phyloP scores from a whole-genome alignment of 2,329 filamentous ascomycete genomes.

The Pseudogymnoascus destructans region DNA sequence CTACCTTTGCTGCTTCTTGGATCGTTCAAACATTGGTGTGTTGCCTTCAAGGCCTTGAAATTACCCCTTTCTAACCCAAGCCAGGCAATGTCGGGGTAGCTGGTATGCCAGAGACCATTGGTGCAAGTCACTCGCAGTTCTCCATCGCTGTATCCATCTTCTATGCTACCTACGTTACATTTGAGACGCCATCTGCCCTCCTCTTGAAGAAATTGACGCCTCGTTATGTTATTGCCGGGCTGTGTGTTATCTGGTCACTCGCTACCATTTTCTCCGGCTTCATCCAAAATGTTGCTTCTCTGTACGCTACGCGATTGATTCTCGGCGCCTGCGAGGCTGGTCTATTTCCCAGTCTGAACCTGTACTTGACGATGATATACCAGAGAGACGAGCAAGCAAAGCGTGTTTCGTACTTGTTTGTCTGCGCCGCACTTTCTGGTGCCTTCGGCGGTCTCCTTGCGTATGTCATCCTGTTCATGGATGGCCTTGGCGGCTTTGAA shows the following conservation, averaged over 20 bases:
- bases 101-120: slow-evolving; percentile 16
- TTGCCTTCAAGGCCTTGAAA: neutral
- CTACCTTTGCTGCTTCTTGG: slow-evolving; percentile 40
- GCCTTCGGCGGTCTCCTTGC: slow-evolving; percentile 11
- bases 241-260: slow-evolving; percentile 27
- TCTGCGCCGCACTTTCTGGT: slow-evolving; percentile 15
- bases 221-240: slow-evolving; percentile 28
- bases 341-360: slow-evolving; percentile 30
- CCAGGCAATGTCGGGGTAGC: slow-evolving; percentile 15
- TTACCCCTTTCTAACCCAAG: slow-evolving; percentile 8
- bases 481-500: slow-evolving; percentile 3
- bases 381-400: slow-evolving; percentile 38
- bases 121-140: slow-evolving; percentile 14
- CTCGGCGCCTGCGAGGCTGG: neutral
- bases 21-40: slow-evolving; percentile 28
- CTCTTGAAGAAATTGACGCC: slow-evolving; percentile 35
- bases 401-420: slow-evolving; percentile 38
- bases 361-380: slow-evolving; percentile 40
- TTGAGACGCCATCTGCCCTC: slow-evolving; percentile 35
- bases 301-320: slow-evolving; percentile 28
- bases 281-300: slow-evolving; percentile 30
- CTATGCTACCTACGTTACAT: slow-evolving; percentile 37
- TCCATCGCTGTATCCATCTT: slow-evolving; percentile 31
- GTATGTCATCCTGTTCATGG: slow-evolving; percentile 10
- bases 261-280: slow-evolving; percentile 30